Base-by-base conservation (phyloP, 371 early-diverging fungal genomes). In the Globomyces sp. region DNA sequence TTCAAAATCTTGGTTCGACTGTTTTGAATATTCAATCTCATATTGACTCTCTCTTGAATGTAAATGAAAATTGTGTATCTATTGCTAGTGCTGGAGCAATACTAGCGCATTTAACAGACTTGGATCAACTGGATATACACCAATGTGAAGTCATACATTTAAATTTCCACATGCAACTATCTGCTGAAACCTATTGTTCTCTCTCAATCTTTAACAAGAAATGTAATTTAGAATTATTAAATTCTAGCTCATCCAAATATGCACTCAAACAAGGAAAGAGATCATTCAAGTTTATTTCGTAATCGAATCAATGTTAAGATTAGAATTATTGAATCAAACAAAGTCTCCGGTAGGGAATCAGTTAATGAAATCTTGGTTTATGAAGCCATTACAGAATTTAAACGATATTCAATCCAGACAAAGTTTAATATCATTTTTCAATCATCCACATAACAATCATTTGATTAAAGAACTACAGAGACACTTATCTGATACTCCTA, bases 301-400 rank as follows among this genome's bases (percentile, higher is more conserved):
- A 55, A 5, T 3, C 13, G 24, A 24, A 24, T 24, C 24, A 0
- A 4, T n/a, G 13, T 39, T 55, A 55, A 55, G 1, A 1, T 4
- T 55, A 55, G 55, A 55, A 34, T 39, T 55, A 4, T 6, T 55
- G 55, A n/a, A 55, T 40, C 36, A 55, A 40, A 55, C 55, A 24
- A 24, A 13, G 0, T 11, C 55, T 9, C 40, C 2, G 6, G 40
- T 55, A 40, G 55, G 55, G 40, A 55, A 40, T 39, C 36, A 55
- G 39, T 3, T 55, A 6, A 9, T 55, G 39, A 39, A 2, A 9
- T 55, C 55, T 55, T 55, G 55, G 55, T 55, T 55, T 40, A 55
- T 39, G 8, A 39, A 39, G 2, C 55, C 55, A 39, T 40, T 55
- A 24, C 36, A 39, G 3, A 4, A 55, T 6, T 39, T 5, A 8